phyloP scores from a whole-genome alignment of 2,329 filamentous ascomycete species.

The Xylaria polymorpha region DNA sequence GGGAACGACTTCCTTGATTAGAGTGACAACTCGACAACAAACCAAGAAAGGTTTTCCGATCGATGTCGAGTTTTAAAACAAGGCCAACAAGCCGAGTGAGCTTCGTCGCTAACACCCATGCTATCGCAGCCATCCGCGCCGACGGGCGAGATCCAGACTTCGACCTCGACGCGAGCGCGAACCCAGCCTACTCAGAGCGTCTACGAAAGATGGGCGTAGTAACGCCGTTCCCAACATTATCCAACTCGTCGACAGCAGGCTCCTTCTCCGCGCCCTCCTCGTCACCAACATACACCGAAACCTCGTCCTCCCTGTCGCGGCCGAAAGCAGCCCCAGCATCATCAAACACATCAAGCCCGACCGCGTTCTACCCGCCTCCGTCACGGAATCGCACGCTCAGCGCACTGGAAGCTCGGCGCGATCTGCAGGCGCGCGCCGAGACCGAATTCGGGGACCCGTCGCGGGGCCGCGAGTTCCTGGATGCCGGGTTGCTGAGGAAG shows the following conservation, averaged over 20 bases:
- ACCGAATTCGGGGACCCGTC: constrained; percentile 58
- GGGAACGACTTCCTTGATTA: background rate
- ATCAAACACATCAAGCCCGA: constrained; percentile 30
- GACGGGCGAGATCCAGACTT: constrained; percentile 58
- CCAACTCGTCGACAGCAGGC: constrained; percentile 61
- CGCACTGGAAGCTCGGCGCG: constrained; percentile 61
- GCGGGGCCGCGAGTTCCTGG: constrained; percentile 59
- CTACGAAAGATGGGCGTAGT: constrained; percentile 66
- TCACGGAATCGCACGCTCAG: constrained; percentile 60
- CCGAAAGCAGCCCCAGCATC: constrained; percentile 14
- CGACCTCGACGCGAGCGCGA: constrained; percentile 51
- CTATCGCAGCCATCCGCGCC: constrained; percentile 53
- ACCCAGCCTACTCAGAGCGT: constrained; percentile 62
- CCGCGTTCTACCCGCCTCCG: constrained; percentile 39
- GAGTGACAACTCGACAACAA: no score
- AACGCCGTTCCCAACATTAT: constrained; percentile 65
- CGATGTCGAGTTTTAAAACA: background rate
- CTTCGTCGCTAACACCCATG: constrained; percentile 18
- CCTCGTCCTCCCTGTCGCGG: constrained; percentile 32
- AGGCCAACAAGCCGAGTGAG: background rate
- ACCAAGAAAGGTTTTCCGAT: no score
- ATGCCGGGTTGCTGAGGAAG: constrained; percentile 61
- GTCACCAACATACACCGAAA: constrained; percentile 37
- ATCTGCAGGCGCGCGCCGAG: constrained; percentile 57
- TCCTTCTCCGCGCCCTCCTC: constrained; percentile 24